Evolutionary conservation across 2,329 filamentous ascomycete genomes (phyloP).

Genomic region (Pseudogymnoascus sp.): DNA sequence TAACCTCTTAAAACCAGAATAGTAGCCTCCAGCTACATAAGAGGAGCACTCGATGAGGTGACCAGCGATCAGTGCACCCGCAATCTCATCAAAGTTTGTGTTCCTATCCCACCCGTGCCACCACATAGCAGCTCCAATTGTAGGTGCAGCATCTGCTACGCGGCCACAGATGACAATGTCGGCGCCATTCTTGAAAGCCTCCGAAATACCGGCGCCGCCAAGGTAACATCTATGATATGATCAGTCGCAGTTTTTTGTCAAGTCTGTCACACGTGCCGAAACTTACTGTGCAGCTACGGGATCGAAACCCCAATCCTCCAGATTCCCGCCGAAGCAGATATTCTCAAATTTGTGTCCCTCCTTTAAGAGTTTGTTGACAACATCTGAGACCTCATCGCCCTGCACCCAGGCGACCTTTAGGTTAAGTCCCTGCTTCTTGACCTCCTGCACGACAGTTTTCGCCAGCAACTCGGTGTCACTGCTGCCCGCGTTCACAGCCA

Average conservation of each 20-base stretch:
- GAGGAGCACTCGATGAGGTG: constrained; percentile 27
- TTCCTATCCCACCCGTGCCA: constrained; percentile 36
- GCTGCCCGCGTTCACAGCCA: constrained; percentile 48
- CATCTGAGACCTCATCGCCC: constrained; percentile 27
- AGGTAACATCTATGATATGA: constrained; percentile 22
- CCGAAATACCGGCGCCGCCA: constrained; percentile 34
- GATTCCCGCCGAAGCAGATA: constrained; percentile 15
- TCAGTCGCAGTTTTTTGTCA: too few relatives aligned
- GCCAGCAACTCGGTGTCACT: constrained; percentile 44
- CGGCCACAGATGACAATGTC: constrained; percentile 40
- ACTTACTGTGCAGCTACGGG: constrained; percentile 18
- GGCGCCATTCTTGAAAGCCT: constrained; percentile 34
- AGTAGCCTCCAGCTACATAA: constrained; percentile 22
- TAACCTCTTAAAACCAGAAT: constrained; percentile 25
- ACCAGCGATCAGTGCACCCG: constrained; percentile 31
- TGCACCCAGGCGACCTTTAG: constrained; percentile 32
- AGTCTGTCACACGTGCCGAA: too few relatives aligned
- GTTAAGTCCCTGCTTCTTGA: neutral
- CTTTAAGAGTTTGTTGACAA: constrained; percentile 25
- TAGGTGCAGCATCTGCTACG: constrained; percentile 37
- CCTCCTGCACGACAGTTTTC: constrained; percentile 8
- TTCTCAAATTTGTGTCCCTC: constrained; percentile 34
- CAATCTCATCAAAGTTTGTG: constrained; percentile 31
- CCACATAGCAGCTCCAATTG: constrained; percentile 37
- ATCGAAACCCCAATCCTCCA: constrained; percentile 21